Evolutionary conservation across 495 filamentous ascomycete species (phyloP).

Genomic region (Oleoguttula mirabilis): DNA sequence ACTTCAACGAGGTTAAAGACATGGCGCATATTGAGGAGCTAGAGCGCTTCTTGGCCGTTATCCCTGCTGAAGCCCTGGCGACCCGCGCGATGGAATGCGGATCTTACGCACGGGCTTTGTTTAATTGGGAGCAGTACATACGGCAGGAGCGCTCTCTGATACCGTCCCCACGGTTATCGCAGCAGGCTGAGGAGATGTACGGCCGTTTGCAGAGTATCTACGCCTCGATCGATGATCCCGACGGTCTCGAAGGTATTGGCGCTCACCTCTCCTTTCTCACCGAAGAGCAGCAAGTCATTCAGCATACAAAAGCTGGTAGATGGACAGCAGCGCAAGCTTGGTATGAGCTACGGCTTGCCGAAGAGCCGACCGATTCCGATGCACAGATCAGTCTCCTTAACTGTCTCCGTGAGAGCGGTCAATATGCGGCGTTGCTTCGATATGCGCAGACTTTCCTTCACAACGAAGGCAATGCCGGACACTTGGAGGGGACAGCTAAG

Average conservation of each 20-base stretch:
- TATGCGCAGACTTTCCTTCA: slow-evolving; percentile 52
- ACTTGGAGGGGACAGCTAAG: neutral
- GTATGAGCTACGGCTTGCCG: slow-evolving; percentile 80
- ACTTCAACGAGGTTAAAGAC: slow-evolving; percentile 26
- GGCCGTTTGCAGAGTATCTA: slow-evolving; percentile 83
- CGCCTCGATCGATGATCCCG: slow-evolving; percentile 91
- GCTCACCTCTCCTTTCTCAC: slow-evolving; percentile 67
- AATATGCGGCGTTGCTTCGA: slow-evolving; percentile 19
- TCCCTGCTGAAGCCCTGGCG: slow-evolving; percentile 79
- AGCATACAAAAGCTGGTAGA: slow-evolving; percentile 83
- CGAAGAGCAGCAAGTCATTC: slow-evolving; percentile 82
- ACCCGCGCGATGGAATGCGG: slow-evolving; percentile 78
- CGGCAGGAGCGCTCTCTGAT: slow-evolving; percentile 36
- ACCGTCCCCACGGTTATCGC: slow-evolving; percentile 26
- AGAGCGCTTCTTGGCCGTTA: slow-evolving; percentile 49
- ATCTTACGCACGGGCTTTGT: slow-evolving; percentile 81
- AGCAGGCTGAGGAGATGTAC: slow-evolving; percentile 40
- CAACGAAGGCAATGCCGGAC: slow-evolving; percentile 29
- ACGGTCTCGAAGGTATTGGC: slow-evolving; percentile 91
- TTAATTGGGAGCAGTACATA: slow-evolving; percentile 88
- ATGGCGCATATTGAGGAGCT: slow-evolving; percentile 47
- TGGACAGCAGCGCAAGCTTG: slow-evolving; percentile 97
- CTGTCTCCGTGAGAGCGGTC: slow-evolving; percentile 60
- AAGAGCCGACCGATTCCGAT: slow-evolving; percentile 62
- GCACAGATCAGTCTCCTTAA: slow-evolving; percentile 72